Conservation (phyloP, 192 early-diverging fungal genomes). For the Cetraspora pellucida region DNA sequence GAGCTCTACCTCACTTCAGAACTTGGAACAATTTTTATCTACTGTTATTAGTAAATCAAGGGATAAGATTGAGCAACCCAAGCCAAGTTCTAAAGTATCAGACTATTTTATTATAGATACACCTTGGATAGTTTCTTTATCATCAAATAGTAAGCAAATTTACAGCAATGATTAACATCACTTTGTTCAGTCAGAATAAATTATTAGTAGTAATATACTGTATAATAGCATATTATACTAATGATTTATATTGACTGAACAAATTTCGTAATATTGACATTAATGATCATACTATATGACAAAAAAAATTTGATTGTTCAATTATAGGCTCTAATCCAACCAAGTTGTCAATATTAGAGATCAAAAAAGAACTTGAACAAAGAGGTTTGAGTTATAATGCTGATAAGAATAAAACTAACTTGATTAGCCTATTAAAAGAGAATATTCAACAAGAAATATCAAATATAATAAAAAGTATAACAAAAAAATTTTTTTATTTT, state of each 20-base stretch:
- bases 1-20: too few species aligned
- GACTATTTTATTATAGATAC: background rate
- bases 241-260: too few species aligned
- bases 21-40: background rate
- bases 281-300: too few species aligned
- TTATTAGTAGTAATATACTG: too few species aligned
- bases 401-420: background rate
- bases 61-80: background rate
- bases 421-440: background rate
- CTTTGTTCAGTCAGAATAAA: too few species aligned
- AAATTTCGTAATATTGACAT: too few species aligned
- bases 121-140: background rate
- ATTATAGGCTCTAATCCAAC: background rate
- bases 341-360: background rate
- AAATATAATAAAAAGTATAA: background rate
- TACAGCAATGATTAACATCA: background rate
- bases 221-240: too few species aligned
- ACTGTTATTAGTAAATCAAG: background rate
- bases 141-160: background rate
- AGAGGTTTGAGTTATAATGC: background rate
- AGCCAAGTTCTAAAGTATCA: background rate
- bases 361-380: background rate
- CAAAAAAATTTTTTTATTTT: background rate
- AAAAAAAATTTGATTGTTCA: background rate
- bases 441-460: conserved; percentile 1